These are phyloP conservation scores for Albatrellus ellisii DNA, from an alignment of 768 basidiomycete genomes.

Conservation along the genomic window DNA sequence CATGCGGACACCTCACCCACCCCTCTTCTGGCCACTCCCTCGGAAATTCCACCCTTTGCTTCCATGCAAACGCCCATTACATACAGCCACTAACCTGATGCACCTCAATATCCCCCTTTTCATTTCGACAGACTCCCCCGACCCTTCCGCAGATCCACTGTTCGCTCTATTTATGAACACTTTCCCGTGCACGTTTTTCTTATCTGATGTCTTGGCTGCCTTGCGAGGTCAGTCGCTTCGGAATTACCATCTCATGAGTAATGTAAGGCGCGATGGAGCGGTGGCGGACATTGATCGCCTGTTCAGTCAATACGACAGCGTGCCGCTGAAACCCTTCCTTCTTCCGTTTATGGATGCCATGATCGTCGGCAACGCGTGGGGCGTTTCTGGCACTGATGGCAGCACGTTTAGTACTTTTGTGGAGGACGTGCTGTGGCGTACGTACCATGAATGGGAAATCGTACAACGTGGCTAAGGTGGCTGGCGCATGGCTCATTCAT, in stretches of 20 bases:
- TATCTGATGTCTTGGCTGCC: slow-evolving; percentile 32
- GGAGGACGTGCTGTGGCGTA: slow-evolving; percentile 52
- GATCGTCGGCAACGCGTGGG: slow-evolving; percentile 44
- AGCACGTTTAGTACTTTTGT: slow-evolving; percentile 71
- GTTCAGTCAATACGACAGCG: slow-evolving; percentile 32
- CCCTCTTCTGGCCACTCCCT: slow-evolving; percentile 18
- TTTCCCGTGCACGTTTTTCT: slow-evolving; percentile 53
- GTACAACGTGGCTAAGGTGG: slow-evolving; percentile 33
- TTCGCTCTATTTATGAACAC: slow-evolving; percentile 33
- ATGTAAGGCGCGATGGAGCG: not conserved
- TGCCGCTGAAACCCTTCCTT: slow-evolving; percentile 32
- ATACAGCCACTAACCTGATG: slow-evolving; percentile 21
- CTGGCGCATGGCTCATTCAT: too few species aligned
- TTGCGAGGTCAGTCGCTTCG: not conserved
- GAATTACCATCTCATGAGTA: not conserved
- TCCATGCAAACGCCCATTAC: slow-evolving; percentile 28
- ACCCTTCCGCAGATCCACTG: slow-evolving; percentile 26
- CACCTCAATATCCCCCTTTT: slow-evolving; percentile 47
- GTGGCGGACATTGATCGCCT: slow-evolving; percentile 11
- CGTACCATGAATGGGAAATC: slow-evolving; percentile 38
- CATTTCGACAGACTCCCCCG: slow-evolving; percentile 46
- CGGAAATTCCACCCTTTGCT: slow-evolving; percentile 2
- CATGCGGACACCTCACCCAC: slow-evolving; percentile 18
- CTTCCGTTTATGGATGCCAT: slow-evolving; percentile 60
- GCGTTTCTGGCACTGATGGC: slow-evolving; percentile 53